Conservation (phyloP, 148 eudicot genomes). For the Camellia japonica region DNA sequence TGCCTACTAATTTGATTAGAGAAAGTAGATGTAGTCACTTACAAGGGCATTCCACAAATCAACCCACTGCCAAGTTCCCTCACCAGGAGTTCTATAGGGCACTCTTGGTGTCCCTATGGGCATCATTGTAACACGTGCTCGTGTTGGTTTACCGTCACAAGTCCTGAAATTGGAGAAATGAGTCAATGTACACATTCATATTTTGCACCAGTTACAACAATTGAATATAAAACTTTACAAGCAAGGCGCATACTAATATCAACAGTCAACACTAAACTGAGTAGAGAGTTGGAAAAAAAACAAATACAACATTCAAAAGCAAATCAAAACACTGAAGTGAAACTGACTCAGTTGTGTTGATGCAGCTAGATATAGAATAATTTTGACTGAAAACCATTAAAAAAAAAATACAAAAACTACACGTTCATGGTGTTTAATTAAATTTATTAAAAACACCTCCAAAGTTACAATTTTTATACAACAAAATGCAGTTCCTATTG, state of each 20-base stretch:
- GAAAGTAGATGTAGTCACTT: slow-evolving; percentile 28
- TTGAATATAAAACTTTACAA: background rate
- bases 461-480: background rate
- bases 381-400: too few relatives aligned
- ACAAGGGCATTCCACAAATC: slow-evolving; percentile 90
- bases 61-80: slow-evolving; percentile 81
- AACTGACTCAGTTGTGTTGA: background rate
- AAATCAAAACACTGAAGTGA: too few relatives aligned
- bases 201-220: slow-evolving; percentile 1
- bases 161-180: slow-evolving; percentile 37
- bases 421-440: too few relatives aligned
- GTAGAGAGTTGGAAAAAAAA: too few relatives aligned
- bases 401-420: too few relatives aligned
- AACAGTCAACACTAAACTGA: background rate
- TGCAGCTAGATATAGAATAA: background rate
- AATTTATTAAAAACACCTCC: too few relatives aligned
- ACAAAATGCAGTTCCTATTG: background rate
- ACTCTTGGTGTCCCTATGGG: slow-evolving; percentile 81
- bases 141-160: slow-evolving; percentile 45
- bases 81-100: slow-evolving; percentile 61
- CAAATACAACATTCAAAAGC: too few relatives aligned
- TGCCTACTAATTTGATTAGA: background rate
- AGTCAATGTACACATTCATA: slow-evolving; percentile 8
- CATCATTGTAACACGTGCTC: slow-evolving; percentile 72
- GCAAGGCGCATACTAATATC: background rate